Evolutionary conservation across 1,139 yeast genomes (phyloP), one percentile per base, ranked within the genome.

Genomic region (Eremothecium coryli): DNA sequence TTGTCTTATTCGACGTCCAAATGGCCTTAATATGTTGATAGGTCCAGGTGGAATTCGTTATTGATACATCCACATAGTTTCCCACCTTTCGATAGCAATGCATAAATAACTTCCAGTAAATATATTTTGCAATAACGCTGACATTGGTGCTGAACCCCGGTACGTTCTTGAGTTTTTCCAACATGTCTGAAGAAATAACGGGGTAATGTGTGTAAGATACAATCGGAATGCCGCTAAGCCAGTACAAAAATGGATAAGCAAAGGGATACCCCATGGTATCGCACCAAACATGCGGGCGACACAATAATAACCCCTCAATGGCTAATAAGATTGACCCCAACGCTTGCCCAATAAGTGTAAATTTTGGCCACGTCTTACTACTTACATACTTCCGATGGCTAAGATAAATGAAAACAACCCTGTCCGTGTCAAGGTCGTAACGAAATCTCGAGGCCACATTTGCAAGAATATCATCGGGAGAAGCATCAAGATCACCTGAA

Each of bases 261-360:
- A 90, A 90, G 1, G 98, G 97, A 40, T 84, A 74, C 0, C 98
- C 98, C 70, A 85, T 80, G 2, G 98, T 88, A 52, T 93, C 98
- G 23, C 90, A 67, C 75, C 88, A 86, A n/a, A 86, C 69, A 56
- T 90, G 97, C 0, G 97, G 96, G 5, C 80, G 67, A 26, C 84
- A 66, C 44, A 69, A 70, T 41, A 64, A 61, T 39, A 85, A 55
- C 0, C 95, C 95, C 52, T 82, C 93, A 35, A 74, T 61, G 0
- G 84, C 73, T 29, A 90, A 62, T 14, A 79, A 43, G 8, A 74
- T 53, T 1, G 94, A 75, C 1, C 97, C 97, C 12, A 85, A 36
- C 2, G 94, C 82, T 61, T 93, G 98, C 15, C 95, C 94, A 4
- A 84, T 48, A 41, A 93, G 65, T 1, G 97, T 90, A 49, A 85